Conservation (phyloP, 176 grass and related monocot genomes). For the Saccharum officinarum region DNA sequence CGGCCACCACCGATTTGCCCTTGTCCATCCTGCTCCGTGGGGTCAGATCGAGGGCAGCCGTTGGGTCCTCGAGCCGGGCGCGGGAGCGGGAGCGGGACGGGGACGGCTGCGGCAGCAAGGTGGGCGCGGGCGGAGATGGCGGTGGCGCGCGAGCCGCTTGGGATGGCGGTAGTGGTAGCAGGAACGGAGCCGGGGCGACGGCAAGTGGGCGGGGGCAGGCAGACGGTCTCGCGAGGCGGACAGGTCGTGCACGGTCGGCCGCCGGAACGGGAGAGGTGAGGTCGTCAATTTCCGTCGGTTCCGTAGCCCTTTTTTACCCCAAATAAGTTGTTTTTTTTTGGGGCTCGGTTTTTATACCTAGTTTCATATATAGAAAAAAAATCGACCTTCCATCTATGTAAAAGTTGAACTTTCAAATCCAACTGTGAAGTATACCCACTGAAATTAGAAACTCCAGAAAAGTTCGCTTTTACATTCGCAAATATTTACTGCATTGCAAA, state of each 20-base stretch:
- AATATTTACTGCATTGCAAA: not conserved
- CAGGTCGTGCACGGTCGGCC: not conserved
- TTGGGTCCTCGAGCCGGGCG: not conserved
- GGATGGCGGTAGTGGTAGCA: not conserved
- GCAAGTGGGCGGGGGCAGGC: not conserved
- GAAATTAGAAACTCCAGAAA: not conserved
- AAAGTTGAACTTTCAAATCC: not conserved
- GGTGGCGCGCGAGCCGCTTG: not conserved
- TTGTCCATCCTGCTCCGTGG: conserved; percentile 51
- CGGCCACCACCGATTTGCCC: conserved; percentile 43
- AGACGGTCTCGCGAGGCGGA: not conserved
- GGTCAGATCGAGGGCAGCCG: not conserved
- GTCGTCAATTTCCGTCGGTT: not conserved
- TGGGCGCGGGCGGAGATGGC: not conserved
- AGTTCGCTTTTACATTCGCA: not conserved
- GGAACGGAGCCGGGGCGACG: not conserved
- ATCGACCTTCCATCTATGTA: not conserved
- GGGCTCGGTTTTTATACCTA: not conserved
- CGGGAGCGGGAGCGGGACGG: not conserved
- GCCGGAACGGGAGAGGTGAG: not conserved
- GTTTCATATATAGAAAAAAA: too few relatives aligned
- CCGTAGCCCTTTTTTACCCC: not conserved
- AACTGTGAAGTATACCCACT: not conserved
- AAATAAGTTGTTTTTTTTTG: not conserved
- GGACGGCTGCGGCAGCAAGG: not conserved